phyloP scores from a whole-genome alignment of 305 asterid genomes.

The Plantago lanceolata region DNA sequence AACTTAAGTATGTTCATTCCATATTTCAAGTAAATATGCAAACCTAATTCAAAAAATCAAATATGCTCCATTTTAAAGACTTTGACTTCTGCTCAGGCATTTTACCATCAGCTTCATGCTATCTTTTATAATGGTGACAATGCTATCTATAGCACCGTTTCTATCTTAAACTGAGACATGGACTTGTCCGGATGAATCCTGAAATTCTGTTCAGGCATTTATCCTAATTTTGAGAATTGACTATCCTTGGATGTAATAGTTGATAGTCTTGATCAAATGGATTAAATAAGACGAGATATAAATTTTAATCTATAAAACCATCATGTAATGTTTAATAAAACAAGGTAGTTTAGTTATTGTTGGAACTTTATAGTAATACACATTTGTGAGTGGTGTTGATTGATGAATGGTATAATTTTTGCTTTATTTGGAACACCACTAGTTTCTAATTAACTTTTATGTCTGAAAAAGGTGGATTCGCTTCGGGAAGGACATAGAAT shows the following conservation, averaged over 20 bases:
- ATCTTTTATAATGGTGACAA: not conserved
- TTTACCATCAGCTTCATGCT: not conserved
- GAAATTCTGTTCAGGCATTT: slow-evolving; percentile 3
- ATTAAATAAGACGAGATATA: too few species aligned
- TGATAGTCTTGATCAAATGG: not conserved
- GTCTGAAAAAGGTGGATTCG: slow-evolving; percentile 74
- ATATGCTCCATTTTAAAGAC: slow-evolving; percentile 3
- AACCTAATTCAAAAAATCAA: too few species aligned
- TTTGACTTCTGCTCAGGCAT: slow-evolving; percentile 16
- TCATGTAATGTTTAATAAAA: too few species aligned
- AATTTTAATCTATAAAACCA: too few species aligned
- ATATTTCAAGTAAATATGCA: not conserved
- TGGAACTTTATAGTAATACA: too few species aligned
- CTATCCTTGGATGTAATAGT: not conserved
- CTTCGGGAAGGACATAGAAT: slow-evolving; percentile 74
- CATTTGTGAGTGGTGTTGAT: not conserved
- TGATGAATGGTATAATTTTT: not conserved
- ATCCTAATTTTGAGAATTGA: slow-evolving; percentile 11
- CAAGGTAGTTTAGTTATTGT: too few species aligned
- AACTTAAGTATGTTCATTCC: slow-evolving; percentile 55
- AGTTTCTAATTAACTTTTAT: slow-evolving; percentile 21
- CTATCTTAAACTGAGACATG: not conserved
- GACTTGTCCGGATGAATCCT: not conserved
- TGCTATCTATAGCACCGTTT: not conserved
- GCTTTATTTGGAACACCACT: not conserved